Evolutionary conservation across 495 filamentous ascomycete genomes (phyloP).

Genomic region (Neohortaea acidophila): DNA sequence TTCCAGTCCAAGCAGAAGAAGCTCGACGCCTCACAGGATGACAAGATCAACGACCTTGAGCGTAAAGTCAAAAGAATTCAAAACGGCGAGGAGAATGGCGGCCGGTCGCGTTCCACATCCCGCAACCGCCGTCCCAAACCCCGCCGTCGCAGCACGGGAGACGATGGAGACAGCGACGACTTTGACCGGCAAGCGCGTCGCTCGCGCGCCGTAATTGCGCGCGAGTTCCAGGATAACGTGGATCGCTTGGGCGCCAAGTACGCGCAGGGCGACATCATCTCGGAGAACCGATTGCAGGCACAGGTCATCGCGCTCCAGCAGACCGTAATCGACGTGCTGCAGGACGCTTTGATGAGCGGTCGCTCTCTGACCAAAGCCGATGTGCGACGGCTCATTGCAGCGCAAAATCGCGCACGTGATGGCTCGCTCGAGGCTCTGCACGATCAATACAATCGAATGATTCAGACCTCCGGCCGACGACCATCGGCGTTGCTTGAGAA

Average conservation of each 20-base stretch:
- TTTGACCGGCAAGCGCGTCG: not conserved
- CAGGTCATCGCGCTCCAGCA: slow-evolving; percentile 25
- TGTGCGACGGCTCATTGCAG: slow-evolving; percentile 18
- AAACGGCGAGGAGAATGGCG: slow-evolving; percentile 6
- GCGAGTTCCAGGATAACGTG: slow-evolving; percentile 20
- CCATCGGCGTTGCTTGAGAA: not conserved
- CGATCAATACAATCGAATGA: slow-evolving; percentile 17
- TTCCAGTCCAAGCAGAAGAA: slow-evolving; percentile 14
- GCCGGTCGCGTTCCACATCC: not conserved
- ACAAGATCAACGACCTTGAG: slow-evolving; percentile 34
- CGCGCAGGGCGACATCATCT: slow-evolving; percentile 21
- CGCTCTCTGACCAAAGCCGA: slow-evolving; percentile 17
- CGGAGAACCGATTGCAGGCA: slow-evolving; percentile 24
- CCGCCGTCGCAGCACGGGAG: not conserved
- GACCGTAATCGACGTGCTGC: slow-evolving; percentile 24
- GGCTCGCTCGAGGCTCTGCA: slow-evolving; percentile 21
- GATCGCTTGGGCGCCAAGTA: slow-evolving; percentile 19
- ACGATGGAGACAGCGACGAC: slow-evolving; percentile 3
- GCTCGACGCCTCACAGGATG: slow-evolving; percentile 20
- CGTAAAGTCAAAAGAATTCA: slow-evolving; percentile 18
- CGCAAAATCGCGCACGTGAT: slow-evolving; percentile 21
- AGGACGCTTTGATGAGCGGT: slow-evolving; percentile 22
- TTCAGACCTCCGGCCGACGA: slow-evolving; percentile 1
- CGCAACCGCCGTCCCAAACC: not conserved
- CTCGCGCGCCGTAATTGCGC: slow-evolving; percentile 20